Base-by-base conservation (phyloP, 2,329 filamentous ascomycete genomes). In the Dactylellina haptotyla region DNA sequence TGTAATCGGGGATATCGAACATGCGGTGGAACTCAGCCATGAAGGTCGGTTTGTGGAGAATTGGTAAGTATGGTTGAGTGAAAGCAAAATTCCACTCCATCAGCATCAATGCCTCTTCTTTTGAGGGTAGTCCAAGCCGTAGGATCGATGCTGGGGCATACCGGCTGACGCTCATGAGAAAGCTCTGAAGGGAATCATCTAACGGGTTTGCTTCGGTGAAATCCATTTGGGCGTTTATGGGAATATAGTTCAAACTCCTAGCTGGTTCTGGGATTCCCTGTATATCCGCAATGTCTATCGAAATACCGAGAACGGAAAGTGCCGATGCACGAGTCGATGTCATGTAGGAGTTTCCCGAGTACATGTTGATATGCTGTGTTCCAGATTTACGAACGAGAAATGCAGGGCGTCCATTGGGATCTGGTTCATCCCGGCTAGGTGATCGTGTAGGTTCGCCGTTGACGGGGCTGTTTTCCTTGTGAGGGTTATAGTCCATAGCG, bases 1-100 rank as follows among this genome's bases (percentile, higher is more conserved):
- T 83, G 79, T 89, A 91, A 62, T 79, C 82, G 14, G 85, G 83
- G 59, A 93, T 89, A 77, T 92, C 88, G 79, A 93, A 93, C 61
- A 92, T 85, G 71, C 86, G 84, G 4, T 83, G 83, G 76, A 90
- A 82, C 87, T 93, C 80, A 53, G 83, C 82, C 83, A 91, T 85
- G 75, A 92, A 90, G 1, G 87, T 87, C 0, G 90, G 90, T 79
- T 89, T 89, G 81, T 95, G 90, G n/a, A 96, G 83, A 6, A 94
- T 80, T 1, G 92, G 92, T 9, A 89, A 82, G 79, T 92, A 95
- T 1, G 88, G 85, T 76, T 89, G 87, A 30, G 93, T 82, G 53
- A 89, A 88, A 48, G 88, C 83, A 71, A 95, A 91, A 79, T 90
- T 96, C 87, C 89, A 92, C 54, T 89, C 85, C 4, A 88, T 87